Evolutionary conservation across 345 rosid genomes (phyloP).

Genomic region (Xanthoceras sorbifolium): DNA sequence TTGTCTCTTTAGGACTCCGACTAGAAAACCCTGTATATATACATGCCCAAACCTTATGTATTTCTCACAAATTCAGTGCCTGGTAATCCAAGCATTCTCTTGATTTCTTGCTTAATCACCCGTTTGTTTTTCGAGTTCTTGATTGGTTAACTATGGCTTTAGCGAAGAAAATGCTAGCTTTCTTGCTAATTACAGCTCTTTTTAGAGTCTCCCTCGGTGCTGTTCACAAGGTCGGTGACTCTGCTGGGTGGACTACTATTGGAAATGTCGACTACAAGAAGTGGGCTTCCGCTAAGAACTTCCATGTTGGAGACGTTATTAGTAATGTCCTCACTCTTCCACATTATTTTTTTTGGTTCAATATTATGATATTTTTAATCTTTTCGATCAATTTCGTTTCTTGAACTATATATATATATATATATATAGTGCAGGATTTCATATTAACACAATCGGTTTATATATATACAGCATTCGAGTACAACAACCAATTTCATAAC

Average conservation of each 20-base stretch:
- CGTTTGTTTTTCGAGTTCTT: neutral
- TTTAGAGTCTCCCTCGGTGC: neutral
- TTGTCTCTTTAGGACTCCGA: neutral
- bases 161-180: neutral
- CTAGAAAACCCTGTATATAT: neutral
- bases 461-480: neutral
- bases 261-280: neutral
- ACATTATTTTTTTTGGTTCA: neutral
- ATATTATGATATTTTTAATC: too few relatives aligned
- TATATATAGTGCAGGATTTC: too few relatives aligned
- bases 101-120: neutral
- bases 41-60: neutral
- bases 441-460: neutral
- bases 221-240: constrained; percentile 10
- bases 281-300: constrained; percentile 10
- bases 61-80: neutral
- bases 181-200: neutral
- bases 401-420: too few relatives aligned
- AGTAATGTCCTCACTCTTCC: neutral
- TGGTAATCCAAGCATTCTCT: neutral
- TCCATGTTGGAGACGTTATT: neutral
- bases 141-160: neutral
- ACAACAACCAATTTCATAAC: constrained; percentile 1
- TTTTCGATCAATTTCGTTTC: neutral
- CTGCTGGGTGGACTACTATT: neutral